Base-by-base conservation (phyloP, 164 flowering plant genomes). In the Chloranthus sessilifolius region DNA sequence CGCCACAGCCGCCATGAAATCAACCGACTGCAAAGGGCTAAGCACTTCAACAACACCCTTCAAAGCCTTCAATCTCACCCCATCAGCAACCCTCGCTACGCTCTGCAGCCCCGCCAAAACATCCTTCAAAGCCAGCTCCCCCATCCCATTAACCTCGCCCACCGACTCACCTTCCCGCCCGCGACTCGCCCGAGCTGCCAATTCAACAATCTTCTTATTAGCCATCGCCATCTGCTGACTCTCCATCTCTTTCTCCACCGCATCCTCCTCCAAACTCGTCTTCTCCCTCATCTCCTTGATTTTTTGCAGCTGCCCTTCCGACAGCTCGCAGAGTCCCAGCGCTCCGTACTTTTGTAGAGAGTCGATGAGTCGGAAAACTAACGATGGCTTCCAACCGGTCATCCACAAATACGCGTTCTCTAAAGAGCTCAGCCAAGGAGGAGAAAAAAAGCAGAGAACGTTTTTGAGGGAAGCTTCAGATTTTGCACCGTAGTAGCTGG, bases 171-270 rank as follows among this genome's bases (percentile, higher is more conserved):
- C 45, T n/a, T 6, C 27, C n/a, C 22, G 25, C 3, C 45, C 45
- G 22, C 10, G 25, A 20, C 27, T 19, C 26, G n/a, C 6, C n/a
- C 23, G 15, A 5, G 4, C 25, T 3, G 24, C 12, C 6, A 41
- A 26, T 26, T 41, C 25, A 14, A 56, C 50, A 54, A 56, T 39
- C 25, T 31, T 50, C 46, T 27, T 15, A 3, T 60, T 58, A 2
- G 62, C 66, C 44, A 56, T 3, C 11, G 27, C 53, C 49, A 45
- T 50, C 28, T 64, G 69, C 34, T 37, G 53, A 46, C 63, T 56
- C 49, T 61, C 69, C 66, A 69, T 51, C 29, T 64, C 58, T 34
- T 53, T 56, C 40, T 58, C 53, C 28, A 64, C 62, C 62, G 36
- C 56, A 35, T 47, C 50, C 30, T 66, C 70, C 36, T 61, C 70